A percentile compares a stretch with the other conserved stretches of the same genome.
phyloP scores from a whole-genome alignment of 371 early-diverging fungal genomes.

The Apophysomyces variabilis region DNA sequence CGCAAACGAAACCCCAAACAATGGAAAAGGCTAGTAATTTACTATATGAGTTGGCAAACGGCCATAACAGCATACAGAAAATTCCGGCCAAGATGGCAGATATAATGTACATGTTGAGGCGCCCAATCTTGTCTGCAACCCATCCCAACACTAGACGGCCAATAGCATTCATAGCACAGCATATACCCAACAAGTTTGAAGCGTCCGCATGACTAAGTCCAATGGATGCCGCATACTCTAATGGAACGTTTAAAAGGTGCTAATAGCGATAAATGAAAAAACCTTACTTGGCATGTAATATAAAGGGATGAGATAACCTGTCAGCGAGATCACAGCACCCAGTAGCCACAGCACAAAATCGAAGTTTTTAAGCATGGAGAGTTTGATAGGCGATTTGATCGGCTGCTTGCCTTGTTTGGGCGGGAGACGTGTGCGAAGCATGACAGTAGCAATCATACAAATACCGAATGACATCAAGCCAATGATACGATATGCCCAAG shows the following conservation, averaged over 20 bases:
- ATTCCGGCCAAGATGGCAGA: conserved; percentile 35
- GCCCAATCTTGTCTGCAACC: conserved; percentile 67
- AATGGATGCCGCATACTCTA: conserved; percentile 35
- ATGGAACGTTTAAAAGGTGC: not conserved
- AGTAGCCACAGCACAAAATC: conserved; percentile 37
- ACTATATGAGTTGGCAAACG: conserved; percentile 54
- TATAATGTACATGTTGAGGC: conserved; percentile 45
- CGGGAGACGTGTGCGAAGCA: conserved; percentile 41
- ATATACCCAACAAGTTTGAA: conserved; percentile 34
- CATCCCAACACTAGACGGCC: conserved; percentile 71
- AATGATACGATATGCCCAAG: conserved; percentile 45
- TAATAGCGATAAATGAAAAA: not conserved
- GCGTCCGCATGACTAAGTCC: conserved; percentile 26
- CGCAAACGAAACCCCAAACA: conserved; percentile 49
- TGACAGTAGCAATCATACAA: conserved; percentile 28
- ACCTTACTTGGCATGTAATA: conserved; percentile 45
- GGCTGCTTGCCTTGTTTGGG: conserved; percentile 21
- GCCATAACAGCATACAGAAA: conserved; percentile 58
- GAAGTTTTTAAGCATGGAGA: conserved; percentile 26
- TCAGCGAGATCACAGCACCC: conserved; percentile 39
- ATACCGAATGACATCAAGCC: conserved; percentile 44
- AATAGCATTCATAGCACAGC: conserved; percentile 52
- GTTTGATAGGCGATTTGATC: conserved; percentile 31
- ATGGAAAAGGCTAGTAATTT: conserved; percentile 53
- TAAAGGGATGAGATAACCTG: conserved; percentile 39